Conservation (phyloP, 768 basidiomycete species). For the Hebeloma cylindrosporum region DNA sequence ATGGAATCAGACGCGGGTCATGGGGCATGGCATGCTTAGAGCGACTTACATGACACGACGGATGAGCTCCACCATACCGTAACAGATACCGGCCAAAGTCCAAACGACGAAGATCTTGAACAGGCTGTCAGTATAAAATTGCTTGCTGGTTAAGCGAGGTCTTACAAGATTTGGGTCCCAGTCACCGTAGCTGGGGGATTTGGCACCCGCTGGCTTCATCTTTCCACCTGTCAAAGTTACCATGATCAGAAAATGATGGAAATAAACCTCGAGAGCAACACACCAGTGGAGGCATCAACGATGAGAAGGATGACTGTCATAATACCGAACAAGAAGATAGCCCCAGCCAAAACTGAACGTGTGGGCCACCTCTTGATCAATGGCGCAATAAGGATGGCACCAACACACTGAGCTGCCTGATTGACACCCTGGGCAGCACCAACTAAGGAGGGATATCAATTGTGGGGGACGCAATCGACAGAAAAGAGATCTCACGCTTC, state of each 20-base stretch:
- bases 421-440: slow-evolving; percentile 33
- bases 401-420: slow-evolving; percentile 35
- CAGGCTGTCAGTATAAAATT: not conserved
- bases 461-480: not conserved
- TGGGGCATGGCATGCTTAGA: not conserved
- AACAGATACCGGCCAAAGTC: slow-evolving; percentile 32
- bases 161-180: slow-evolving; percentile 32
- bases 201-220: slow-evolving; percentile 23
- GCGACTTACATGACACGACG: slow-evolving; percentile 32
- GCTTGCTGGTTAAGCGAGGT: not conserved
- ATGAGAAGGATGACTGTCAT: slow-evolving; percentile 33
- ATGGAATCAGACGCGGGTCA: not conserved
- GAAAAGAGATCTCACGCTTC: slow-evolving; percentile 23
- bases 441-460: slow-evolving; percentile 16
- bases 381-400: slow-evolving; percentile 35
- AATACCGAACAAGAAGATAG: slow-evolving; percentile 28
- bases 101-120: slow-evolving; percentile 32
- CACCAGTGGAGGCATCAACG: slow-evolving; percentile 31
- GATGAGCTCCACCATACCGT: slow-evolving; percentile 38
- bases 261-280: not conserved
- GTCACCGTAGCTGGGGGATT: slow-evolving; percentile 22
- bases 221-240: slow-evolving; percentile 21
- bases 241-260: not conserved
- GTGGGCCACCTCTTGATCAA: slow-evolving; percentile 32
- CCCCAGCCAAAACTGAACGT: slow-evolving; percentile 27